Percentiles rank a stretch among this genome's conserved stretches.
Conservation (phyloP, 2,329 filamentous ascomycete genomes). For the Penicillium sp. region DNA sequence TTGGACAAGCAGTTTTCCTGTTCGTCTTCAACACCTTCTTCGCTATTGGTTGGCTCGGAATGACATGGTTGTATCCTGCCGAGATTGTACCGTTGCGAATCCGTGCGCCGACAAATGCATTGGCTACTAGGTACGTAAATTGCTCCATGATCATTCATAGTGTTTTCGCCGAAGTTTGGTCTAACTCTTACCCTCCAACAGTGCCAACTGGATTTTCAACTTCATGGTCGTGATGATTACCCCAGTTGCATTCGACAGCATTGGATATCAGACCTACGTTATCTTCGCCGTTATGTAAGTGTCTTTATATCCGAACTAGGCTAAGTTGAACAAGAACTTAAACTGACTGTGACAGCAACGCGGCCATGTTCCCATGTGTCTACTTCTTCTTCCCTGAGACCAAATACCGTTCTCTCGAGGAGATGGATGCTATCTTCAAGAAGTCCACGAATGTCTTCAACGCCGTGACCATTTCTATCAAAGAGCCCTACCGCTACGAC, state of each 20-base stretch:
- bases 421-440: slow-evolving; percentile 69
- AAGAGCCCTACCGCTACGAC: slow-evolving; percentile 60
- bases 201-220: slow-evolving; percentile 61
- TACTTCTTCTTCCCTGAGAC: slow-evolving; percentile 66
- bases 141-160: neutral
- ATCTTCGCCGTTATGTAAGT: slow-evolving; percentile 56
- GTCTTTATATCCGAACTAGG: neutral
- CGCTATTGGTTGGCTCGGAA: slow-evolving; percentile 64
- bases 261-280: slow-evolving; percentile 52
- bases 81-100: slow-evolving; percentile 60
- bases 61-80: slow-evolving; percentile 66
- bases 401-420: slow-evolving; percentile 64
- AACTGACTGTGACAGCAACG: slow-evolving; percentile 43
- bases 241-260: slow-evolving; percentile 60
- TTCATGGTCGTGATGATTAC: slow-evolving; percentile 70
- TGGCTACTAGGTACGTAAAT: slow-evolving; percentile 55
- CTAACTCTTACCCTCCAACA: slow-evolving; percentile 6
- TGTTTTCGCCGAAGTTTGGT: neutral
- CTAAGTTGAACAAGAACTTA: no score
- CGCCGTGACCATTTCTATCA: slow-evolving; percentile 53
- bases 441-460: slow-evolving; percentile 55
- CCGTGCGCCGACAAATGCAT: slow-evolving; percentile 64
- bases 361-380: slow-evolving; percentile 57
- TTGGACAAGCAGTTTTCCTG: slow-evolving; percentile 57
- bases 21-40: slow-evolving; percentile 68